Conservation (phyloP, 176 grass and related monocot species). For the Bothriochloa decipiens region DNA sequence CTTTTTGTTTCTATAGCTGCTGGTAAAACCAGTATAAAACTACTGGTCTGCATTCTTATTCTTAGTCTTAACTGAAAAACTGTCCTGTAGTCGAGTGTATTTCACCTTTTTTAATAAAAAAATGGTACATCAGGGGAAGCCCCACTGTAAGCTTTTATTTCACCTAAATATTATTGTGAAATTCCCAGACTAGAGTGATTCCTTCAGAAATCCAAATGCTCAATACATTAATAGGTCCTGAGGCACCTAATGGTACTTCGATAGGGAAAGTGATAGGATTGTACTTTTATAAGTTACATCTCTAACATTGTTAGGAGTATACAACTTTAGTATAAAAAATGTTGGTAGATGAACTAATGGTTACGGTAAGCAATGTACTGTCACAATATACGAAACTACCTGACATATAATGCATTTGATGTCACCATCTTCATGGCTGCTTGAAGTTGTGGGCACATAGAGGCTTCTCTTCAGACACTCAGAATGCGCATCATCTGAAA, state of each 20-base stretch:
- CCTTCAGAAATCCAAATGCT: background rate
- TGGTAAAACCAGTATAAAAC: background rate
- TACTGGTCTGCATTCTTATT: too few species aligned
- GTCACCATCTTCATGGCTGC: slow-evolving; percentile 55
- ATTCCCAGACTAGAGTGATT: background rate
- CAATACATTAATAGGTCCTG: background rate
- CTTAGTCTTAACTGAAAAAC: background rate
- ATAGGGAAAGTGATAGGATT: background rate
- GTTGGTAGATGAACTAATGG: background rate
- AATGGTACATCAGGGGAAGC: too few species aligned
- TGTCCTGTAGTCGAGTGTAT: background rate
- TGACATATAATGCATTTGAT: slow-evolving; percentile 81
- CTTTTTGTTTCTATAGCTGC: background rate
- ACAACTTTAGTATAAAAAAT: background rate
- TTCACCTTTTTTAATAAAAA: too few species aligned
- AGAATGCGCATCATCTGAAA: slow-evolving; percentile 64
- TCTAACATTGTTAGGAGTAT: background rate
- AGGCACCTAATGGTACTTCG: background rate
- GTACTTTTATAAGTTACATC: background rate
- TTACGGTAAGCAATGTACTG: background rate
- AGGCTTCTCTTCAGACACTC: slow-evolving; percentile 58
- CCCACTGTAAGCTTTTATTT: too few species aligned
- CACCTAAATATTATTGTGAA: too few species aligned
- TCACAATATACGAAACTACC: slow-evolving; percentile 42
- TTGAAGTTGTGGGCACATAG: slow-evolving; percentile 41